Evolutionary conservation across 106 monocot species (phyloP), one percentile per base, ranked within the genome.

Genomic region (Triglochin maritima): DNA sequence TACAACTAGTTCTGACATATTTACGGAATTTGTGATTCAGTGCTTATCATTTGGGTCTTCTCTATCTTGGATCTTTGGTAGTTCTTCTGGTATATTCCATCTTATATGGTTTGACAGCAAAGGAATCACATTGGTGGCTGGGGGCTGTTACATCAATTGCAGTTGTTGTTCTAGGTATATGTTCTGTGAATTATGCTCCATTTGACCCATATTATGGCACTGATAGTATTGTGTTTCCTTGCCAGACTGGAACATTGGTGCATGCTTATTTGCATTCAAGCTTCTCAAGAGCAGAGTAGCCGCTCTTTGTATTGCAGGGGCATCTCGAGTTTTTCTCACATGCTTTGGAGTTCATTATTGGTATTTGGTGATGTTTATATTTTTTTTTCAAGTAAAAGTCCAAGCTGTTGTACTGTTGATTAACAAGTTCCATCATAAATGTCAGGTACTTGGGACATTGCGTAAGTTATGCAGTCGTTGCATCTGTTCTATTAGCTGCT

Each of bases 301-400:
- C 45, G 85, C 87, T 44, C 71, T 96, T 49, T 90, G 79, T 79
- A 81, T 96, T 74, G 95, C 90, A 59, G 95, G 90, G 63, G 81
- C 72, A 78, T 90, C 90, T 15, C 83, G 95, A 66, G 70, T 90
- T 59, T 90, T 87, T 76, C 95, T 96, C 66, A 96, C 91, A 74
- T 96, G 83, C 80, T 96, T 96, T 96, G 95, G 95, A 56, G 85
- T 90, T 69, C 77, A 96, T 76, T 95, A 87, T 77, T 95, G 90
- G 95, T 95, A 70, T 44, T 61, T 43, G 52, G 44, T 17, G 9
- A 60, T 46, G 29, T 68, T 63, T 43, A 63, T 42, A 7, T 12
- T 71, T 52, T 49, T 51, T 29, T 51, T 66, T 69, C 29, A 57
- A 29, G 29, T 29, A 29, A 29, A 29, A 29, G 29, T 29, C 29